These are phyloP conservation scores for Trichoderma arundinaceum DNA, from an alignment of 2,329 filamentous ascomycete genomes.

Conservation along the genomic window DNA sequence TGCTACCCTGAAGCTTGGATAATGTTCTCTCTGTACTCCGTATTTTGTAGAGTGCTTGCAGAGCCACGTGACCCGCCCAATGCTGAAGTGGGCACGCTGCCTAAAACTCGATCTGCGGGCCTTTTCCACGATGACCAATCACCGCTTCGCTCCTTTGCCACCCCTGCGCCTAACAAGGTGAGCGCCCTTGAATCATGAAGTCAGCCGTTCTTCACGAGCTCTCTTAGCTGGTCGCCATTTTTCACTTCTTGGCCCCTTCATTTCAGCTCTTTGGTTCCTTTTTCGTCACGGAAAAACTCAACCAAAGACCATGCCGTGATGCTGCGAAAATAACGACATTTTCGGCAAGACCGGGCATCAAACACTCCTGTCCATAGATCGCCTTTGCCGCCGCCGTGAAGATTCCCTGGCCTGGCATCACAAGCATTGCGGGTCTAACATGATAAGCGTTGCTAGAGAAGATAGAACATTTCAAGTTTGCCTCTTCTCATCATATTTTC, in stretches of 20 bases:
- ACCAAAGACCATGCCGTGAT: not conserved
- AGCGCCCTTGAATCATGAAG: conserved; percentile 14
- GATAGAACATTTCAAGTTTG: not conserved
- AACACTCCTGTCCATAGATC: not conserved
- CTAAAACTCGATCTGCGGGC: not conserved
- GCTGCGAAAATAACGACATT: not conserved
- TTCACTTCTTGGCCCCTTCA: not conserved
- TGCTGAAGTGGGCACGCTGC: not conserved
- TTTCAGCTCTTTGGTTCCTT: not conserved
- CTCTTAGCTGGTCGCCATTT: not conserved
- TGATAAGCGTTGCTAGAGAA: not conserved
- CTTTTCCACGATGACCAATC: conserved; percentile 20
- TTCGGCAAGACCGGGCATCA: not conserved
- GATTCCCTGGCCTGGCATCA: not conserved
- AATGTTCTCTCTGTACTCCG: not conserved
- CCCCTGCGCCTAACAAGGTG: conserved; percentile 7
- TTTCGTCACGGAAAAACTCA: not conserved
- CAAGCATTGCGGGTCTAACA: not conserved
- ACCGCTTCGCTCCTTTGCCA: conserved; percentile 22
- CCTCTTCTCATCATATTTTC: not conserved
- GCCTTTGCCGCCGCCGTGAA: not conserved
- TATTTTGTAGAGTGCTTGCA: not conserved
- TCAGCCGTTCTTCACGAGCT: conserved; percentile 15
- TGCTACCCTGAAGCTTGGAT: too few species aligned
- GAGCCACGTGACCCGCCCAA: not conserved